Conservation (phyloP, 352 stramenopile species). For the Globisporangium cederbergense region DNA sequence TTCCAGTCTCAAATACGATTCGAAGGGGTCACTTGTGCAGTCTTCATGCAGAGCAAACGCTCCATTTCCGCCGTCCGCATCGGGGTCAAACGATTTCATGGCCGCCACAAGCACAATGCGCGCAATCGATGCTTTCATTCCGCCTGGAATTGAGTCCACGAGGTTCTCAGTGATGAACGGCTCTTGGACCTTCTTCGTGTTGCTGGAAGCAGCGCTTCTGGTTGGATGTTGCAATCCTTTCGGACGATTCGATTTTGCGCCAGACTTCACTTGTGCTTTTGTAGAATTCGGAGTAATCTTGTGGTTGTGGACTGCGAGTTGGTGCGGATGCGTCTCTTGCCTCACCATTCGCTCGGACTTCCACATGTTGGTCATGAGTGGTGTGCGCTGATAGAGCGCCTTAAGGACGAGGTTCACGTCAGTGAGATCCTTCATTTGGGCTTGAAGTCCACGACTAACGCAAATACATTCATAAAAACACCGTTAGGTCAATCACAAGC, state of each 20-base stretch:
- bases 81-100: slow-evolving; percentile 45
- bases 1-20: slow-evolving; percentile 31
- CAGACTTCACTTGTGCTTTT: neutral
- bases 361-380: slow-evolving; percentile 57
- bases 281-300: neutral
- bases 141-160: slow-evolving; percentile 48
- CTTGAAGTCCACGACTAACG: slow-evolving; percentile 47
- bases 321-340: slow-evolving; percentile 11
- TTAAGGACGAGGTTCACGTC: slow-evolving; percentile 38
- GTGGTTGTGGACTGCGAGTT: neutral
- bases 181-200: neutral
- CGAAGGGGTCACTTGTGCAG: slow-evolving; percentile 31
- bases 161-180: slow-evolving; percentile 42
- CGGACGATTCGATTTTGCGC: neutral
- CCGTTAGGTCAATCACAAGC: too few species aligned
- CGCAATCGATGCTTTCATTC: slow-evolving; percentile 42
- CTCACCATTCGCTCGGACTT: slow-evolving; percentile 35
- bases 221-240: neutral
- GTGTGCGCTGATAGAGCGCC: slow-evolving; percentile 36
- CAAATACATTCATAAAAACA: neutral
- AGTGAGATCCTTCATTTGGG: slow-evolving; percentile 37
- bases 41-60: slow-evolving; percentile 35
- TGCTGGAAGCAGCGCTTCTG: neutral
- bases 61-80: slow-evolving; percentile 25
- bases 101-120: slow-evolving; percentile 45